phyloP scores from a whole-genome alignment of 768 basidiomycete species.

The Agrocybe pediades region DNA sequence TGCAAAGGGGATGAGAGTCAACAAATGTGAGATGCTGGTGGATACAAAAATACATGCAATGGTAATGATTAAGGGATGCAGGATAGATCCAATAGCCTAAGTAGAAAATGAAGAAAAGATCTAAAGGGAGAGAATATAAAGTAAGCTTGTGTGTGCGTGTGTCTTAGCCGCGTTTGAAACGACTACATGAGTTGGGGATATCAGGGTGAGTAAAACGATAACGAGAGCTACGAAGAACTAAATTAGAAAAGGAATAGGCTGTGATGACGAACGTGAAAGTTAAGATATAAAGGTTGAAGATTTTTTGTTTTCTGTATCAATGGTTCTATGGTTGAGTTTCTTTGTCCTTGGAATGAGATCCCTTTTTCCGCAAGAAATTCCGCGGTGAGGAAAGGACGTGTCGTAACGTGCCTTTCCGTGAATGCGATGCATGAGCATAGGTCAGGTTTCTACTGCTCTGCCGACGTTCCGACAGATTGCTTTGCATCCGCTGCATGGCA shows the following conservation, averaged over 20 bases:
- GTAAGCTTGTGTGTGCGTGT: too few relatives aligned
- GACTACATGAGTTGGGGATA: conserved; percentile 2
- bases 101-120: conserved; percentile 5
- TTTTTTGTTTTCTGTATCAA: conserved; percentile 12
- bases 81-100: conserved; percentile 11
- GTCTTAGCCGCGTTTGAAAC: background rate
- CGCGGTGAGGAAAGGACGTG: conserved; percentile 35
- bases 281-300: background rate
- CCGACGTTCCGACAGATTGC: conserved; percentile 66
- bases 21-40: conserved; percentile 20
- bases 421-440: conserved; percentile 10
- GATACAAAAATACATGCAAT: conserved; percentile 20
- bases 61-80: conserved; percentile 17
- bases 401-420: conserved; percentile 26
- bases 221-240: background rate
- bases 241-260: conserved; percentile 1
- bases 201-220: conserved; percentile 7
- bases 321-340: too few relatives aligned
- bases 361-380: conserved; percentile 33
- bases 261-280: background rate
- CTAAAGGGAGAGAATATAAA: conserved; percentile 9
- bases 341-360: conserved; percentile 25
- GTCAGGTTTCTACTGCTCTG: conserved; percentile 43
- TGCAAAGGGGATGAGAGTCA: conserved; percentile 5
- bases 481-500: conserved; percentile 83